Evolutionary conservation across 2,329 filamentous ascomycete species (phyloP), one percentile per base, ranked within the genome.

Genomic region (Neofusicoccum ribis): DNA sequence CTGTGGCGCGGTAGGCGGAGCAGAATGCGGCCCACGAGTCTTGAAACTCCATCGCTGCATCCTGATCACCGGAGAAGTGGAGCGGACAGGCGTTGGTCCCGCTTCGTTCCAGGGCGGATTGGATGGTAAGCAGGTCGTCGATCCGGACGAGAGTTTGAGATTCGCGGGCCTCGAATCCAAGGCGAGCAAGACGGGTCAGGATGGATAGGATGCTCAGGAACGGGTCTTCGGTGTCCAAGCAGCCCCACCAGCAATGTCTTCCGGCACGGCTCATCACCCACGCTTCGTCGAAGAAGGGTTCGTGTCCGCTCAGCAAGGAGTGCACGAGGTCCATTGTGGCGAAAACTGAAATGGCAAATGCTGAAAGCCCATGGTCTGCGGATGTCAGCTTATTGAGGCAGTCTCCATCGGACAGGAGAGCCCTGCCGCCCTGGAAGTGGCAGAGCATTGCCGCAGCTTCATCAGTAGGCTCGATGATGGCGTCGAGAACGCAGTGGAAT

Each of bases 261-360:
- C 20, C 36, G 3, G 52, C 8, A 3, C 52, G 52, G 6, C n/a
- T 31, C 52, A 56, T 41, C 17, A 56, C 20, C 52, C 52, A 56
- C 6, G 11, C 52, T 15, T 43, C 52, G 37, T 43, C 20, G 5
- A 56, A 56, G 20, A 43, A 56, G 4, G 52, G 52, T 5, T 23
- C 12, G 3, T 27, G 31, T 1, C 52, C 52, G 20, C 36, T 56
- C 31, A 43, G 20, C 11, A 56, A 17, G 2, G 52, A 56, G 20
- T 41, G 36, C 3, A 56, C 52, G 34, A 43, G 52, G 36, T 56
- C 52, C 52, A 56, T 56, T 17, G 52, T 56, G 5, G 52, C 52
- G 20, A 56, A 56, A 17, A 56, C n/a, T 11, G 52, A 56, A 4
- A 56, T 15, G 52, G 52, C 37, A 31, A 56, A 56, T 4, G 52